Evolutionary conservation across 208 protist species (phyloP), one percentile per base, ranked within the genome.

Genomic region (Balamuthia mandrillaris): DNA sequence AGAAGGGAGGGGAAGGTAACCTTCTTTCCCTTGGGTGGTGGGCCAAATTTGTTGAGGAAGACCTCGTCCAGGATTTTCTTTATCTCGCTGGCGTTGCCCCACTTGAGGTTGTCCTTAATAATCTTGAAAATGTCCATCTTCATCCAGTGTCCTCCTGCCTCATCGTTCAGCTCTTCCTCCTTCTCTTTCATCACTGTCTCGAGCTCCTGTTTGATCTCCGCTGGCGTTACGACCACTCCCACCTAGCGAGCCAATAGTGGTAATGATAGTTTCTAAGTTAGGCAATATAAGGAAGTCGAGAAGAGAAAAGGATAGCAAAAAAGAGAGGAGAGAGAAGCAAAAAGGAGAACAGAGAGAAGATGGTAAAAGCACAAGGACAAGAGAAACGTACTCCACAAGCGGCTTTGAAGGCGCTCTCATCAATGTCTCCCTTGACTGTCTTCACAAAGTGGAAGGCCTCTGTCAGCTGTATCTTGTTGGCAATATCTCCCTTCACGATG

Each of bases 101-200:
- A 81, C 72, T 81, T 81, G 72, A 81, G 60, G 4, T 49, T 27
- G n/a, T 81, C 72, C 51, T 81, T 81, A 12, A 81, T 24, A 4
- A 60, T 31, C 72, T 81, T 81, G 72, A 81, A 81, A 9, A 81
- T n/a, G 21, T 81, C 72, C 72, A 81, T 81, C 72, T 49, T 61
- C 47, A 81, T 49, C 72, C 72, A 81, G 27, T 9, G 21, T 1
- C 72, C 72, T 12, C 72, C 29, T 37, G 35, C 47, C n/a, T n/a
- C n/a, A n/a, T n/a, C n/a, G 45, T 81, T 52, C 29, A 81, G 52
- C 51, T 81, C 72, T 3, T 81, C 72, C 16, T 81, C 72, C 51
- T 60, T 58, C 51, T 81, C 72, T 1, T 21, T 2, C 4, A 81
- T 52, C 27, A 81, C 21, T 12, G 7, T n/a, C 10, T 37, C 29